Base-by-base conservation (phyloP, 2,329 filamentous ascomycete species). In the Pestalotiopsis sp. region DNA sequence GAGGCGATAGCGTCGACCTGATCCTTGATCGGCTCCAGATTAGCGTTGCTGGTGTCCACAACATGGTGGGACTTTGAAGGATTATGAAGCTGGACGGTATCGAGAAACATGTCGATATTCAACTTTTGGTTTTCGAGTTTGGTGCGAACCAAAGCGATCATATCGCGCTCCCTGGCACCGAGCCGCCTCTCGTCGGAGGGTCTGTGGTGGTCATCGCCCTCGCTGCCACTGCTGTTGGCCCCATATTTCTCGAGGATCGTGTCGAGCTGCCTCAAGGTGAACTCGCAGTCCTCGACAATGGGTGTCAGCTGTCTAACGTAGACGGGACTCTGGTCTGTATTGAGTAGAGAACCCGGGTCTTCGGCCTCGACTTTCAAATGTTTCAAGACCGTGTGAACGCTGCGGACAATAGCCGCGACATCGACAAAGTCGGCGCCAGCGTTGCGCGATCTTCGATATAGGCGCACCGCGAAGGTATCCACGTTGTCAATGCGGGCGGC, bases 1-100 rank as follows among this genome's bases (percentile, higher is more conserved):
- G 81, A 77, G 3, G 89, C 88, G 71, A 91, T 85, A 38, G 78
- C 78, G 72, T 91, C 88, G 39, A 91, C 85, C 73, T 90, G 89
- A 75, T 88, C 85, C 76, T 89, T 86, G 74, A 91, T 89, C 7
- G 76, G 75, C 68, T 90, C 85, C 41, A 89, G 78, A 27, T 83
- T 79, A 20, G 80, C 76, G 58, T 77, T 81, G 61, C 80, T 79
- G n/a, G 79, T 77, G 49, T 81, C 77, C 63, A 80, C 75, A 70
- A 70, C 73, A 72, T 74, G 73, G 69, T 78, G 71, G 72, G 81
- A 75, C 71, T 82, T 84, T 20, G 80, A 78, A 0, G 82, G 81
- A 68, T 84, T 83, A 68, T 86, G 83, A 58, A 88, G 74, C 74
- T 90, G 87, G 20, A 90, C 82, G 0, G 85, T 86, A 72, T 90